A percentile compares a stretch with the other conserved stretches of the same genome.
phyloP scores from a whole-genome alignment of 2,329 filamentous ascomycete species.

The Arthrobotrys entomopaga region DNA sequence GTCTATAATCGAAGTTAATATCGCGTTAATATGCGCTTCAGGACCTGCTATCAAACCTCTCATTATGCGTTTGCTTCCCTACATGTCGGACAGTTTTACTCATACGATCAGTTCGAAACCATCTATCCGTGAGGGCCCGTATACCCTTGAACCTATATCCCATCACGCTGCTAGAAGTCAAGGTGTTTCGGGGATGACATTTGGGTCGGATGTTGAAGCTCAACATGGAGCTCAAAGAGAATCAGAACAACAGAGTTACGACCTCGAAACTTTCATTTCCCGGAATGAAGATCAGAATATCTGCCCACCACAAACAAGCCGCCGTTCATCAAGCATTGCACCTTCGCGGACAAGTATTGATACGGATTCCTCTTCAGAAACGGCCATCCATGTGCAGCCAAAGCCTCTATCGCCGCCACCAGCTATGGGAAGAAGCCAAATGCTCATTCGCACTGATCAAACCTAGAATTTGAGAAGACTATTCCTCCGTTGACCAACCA shows the following conservation, averaged over 20 bases:
- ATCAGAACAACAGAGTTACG: neutral
- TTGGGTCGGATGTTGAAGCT: neutral
- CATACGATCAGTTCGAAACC: neutral
- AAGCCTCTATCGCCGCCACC: conserved; percentile 11
- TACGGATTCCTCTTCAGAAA: neutral
- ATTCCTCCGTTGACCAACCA: too few relatives aligned
- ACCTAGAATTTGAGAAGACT: neutral
- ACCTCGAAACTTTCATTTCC: neutral
- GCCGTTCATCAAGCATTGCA: neutral
- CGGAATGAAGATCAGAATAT: neutral
- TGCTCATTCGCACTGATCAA: neutral
- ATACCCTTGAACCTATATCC: neutral
- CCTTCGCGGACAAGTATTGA: conserved; percentile 5
- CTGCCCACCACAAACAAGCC: neutral
- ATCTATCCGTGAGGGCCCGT: neutral
- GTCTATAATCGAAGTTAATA: conserved; percentile 15
- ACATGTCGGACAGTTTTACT: conserved; percentile 1
- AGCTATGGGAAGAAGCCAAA: neutral
- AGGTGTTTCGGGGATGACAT: neutral
- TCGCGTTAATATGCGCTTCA: conserved; percentile 21
- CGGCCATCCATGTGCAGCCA: neutral
- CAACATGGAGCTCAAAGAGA: neutral
- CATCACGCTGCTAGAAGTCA: neutral
- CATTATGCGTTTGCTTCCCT: conserved; percentile 7
- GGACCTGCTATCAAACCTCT: conserved; percentile 23